Conservation (phyloP, 176 grass and related monocot genomes). For the Paspalum notatum region DNA sequence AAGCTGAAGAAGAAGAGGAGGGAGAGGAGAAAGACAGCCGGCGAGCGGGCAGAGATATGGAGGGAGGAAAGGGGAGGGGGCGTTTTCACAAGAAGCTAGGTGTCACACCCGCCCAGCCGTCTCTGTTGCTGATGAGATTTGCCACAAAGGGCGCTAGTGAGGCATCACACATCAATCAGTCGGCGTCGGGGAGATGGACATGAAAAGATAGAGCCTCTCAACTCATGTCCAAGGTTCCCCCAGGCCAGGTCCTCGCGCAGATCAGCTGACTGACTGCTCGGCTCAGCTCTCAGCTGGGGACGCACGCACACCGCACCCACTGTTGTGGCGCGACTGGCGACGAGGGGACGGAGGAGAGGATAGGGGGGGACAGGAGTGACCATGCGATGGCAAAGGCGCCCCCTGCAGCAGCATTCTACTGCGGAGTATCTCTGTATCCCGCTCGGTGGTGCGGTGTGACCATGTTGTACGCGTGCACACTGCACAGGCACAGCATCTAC, state of each 20-base stretch:
- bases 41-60: neutral
- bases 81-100: constrained; percentile 2
- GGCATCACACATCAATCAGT: constrained; percentile 57
- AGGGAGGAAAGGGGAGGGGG: neutral
- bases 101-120: constrained; percentile 43
- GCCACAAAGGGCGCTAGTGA: constrained; percentile 43
- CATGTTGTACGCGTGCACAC: constrained; percentile 14
- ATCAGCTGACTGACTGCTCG: too few relatives aligned
- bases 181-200: constrained; percentile 39
- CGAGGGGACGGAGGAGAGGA: neutral
- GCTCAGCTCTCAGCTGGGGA: too few relatives aligned
- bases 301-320: too few relatives aligned
- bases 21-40: too few relatives aligned
- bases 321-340: too few relatives aligned
- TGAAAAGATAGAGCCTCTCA: constrained; percentile 69
- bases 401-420: neutral
- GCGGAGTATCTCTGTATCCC: too few relatives aligned
- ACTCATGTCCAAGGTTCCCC: constrained; percentile 60
- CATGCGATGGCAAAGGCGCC: constrained; percentile 30
- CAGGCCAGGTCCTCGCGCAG: neutral
- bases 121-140: constrained; percentile 59
- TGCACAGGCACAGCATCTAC: constrained; percentile 36
- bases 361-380: constrained; percentile 18
- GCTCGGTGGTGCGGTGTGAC: neutral
- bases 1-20: neutral